Percentiles rank a stretch among this genome's conserved stretches.
Evolutionary conservation across 75 land plant genomes (phyloP).

Genomic region (Cupressus sempervirens): DNA sequence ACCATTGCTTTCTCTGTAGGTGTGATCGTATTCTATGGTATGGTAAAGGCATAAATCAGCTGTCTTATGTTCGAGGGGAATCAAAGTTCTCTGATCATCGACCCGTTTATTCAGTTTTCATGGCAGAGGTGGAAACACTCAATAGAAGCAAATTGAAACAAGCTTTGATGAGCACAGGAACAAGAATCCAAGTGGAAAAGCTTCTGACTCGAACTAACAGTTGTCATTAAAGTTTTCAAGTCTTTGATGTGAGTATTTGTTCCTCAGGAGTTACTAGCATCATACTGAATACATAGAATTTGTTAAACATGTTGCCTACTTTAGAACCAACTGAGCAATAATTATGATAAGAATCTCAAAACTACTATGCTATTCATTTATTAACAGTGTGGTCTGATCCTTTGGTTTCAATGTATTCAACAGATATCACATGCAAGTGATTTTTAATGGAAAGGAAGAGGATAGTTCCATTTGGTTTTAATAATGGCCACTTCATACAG

Average conservation of each 20-base stretch:
- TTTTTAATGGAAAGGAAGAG: not conserved
- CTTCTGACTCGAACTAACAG: conserved; percentile 35
- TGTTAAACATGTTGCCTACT: not conserved
- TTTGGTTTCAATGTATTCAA: not conserved
- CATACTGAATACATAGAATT: not conserved
- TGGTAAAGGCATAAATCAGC: conserved; percentile 47
- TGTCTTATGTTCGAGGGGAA: conserved; percentile 47
- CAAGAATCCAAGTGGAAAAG: conserved; percentile 30
- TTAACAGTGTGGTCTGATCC: not conserved
- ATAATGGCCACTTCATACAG: not conserved
- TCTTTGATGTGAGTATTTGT: not conserved
- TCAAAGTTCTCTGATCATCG: conserved; percentile 61
- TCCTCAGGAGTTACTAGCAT: not conserved
- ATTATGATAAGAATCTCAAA: not conserved
- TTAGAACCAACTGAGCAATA: not conserved
- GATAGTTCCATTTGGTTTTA: not conserved
- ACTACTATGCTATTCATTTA: not conserved
- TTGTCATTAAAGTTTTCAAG: not conserved
- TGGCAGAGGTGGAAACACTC: conserved; percentile 36
- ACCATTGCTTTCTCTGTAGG: conserved; percentile 21
- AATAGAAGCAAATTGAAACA: conserved; percentile 35
- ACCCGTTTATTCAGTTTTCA: conserved; percentile 55
- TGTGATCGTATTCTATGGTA: conserved; percentile 65
- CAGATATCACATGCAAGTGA: not conserved
- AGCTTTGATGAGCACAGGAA: conserved; percentile 11